Evolutionary conservation across 495 filamentous ascomycete species (phyloP).

Genomic region (Alectoria sarmentosa): DNA sequence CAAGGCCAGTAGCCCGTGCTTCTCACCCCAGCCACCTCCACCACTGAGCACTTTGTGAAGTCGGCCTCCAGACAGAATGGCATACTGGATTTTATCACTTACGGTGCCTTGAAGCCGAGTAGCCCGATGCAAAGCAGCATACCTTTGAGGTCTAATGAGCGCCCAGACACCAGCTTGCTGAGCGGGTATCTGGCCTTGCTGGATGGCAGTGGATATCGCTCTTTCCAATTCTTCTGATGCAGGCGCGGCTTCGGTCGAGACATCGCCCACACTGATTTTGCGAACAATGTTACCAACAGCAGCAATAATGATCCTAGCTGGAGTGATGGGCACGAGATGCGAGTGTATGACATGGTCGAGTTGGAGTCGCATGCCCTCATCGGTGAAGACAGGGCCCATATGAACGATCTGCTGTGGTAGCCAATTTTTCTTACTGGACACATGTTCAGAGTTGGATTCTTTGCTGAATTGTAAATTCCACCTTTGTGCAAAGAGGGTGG

Average conservation of each 20-base stretch:
- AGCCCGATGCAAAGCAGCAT: neutral
- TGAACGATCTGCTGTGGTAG: slow-evolving; percentile 32
- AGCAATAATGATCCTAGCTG: slow-evolving; percentile 53
- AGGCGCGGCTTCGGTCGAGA: slow-evolving; percentile 44
- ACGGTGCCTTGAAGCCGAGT: neutral
- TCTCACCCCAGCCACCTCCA: slow-evolving; percentile 85
- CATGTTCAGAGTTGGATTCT: slow-evolving; percentile 17
- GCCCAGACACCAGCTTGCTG: slow-evolving; percentile 68
- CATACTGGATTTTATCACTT: slow-evolving; percentile 3
- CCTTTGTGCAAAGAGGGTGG: slow-evolving; percentile 50
- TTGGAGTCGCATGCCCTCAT: slow-evolving; percentile 17
- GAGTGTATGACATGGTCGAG: slow-evolving; percentile 35
- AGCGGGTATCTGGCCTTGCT: slow-evolving; percentile 37
- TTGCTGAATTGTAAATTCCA: slow-evolving; percentile 38
- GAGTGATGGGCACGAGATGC: slow-evolving; percentile 56
- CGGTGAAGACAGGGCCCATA: slow-evolving; percentile 23
- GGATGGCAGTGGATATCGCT: slow-evolving; percentile 53
- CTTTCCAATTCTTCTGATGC: slow-evolving; percentile 72
- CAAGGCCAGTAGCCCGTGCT: slow-evolving; percentile 73
- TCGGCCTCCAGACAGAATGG: slow-evolving; percentile 38
- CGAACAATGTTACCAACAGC: slow-evolving; percentile 81
- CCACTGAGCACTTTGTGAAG: slow-evolving; percentile 71
- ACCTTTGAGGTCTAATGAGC: slow-evolving; percentile 47
- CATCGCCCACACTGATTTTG: slow-evolving; percentile 45
- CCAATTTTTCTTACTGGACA: slow-evolving; percentile 26